Evolutionary conservation across 2,329 filamentous ascomycete genomes (phyloP).

Genomic region (Fusarium guadeloupense): DNA sequence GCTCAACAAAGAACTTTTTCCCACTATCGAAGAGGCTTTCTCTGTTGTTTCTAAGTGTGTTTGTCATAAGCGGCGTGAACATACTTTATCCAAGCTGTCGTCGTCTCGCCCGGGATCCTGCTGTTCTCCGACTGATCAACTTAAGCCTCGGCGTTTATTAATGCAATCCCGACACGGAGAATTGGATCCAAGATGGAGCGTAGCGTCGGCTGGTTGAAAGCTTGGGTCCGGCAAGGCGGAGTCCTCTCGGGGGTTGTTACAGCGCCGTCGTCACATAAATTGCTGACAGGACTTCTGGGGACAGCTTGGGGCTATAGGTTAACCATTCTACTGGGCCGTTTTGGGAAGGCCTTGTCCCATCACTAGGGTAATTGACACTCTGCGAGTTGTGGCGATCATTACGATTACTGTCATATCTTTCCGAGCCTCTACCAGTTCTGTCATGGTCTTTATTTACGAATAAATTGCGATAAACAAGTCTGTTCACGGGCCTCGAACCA

Average conservation of each 20-base stretch:
- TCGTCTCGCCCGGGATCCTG: not conserved
- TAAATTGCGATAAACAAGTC: not conserved
- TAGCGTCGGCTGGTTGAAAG: conserved; percentile 11
- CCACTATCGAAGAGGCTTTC: not conserved
- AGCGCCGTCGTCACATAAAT: not conserved
- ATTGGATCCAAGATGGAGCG: conserved; percentile 8
- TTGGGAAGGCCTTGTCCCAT: not conserved
- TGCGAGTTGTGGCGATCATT: conserved; percentile 9
- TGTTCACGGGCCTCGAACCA: no score
- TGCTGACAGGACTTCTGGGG: conserved; percentile 3
- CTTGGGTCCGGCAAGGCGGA: conserved; percentile 13
- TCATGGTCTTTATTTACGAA: not conserved
- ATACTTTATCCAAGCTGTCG: not conserved
- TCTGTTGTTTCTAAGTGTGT: not conserved
- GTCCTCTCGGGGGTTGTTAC: not conserved
- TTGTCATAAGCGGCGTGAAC: not conserved
- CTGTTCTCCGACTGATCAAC: not conserved
- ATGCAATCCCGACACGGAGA: conserved; percentile 1
- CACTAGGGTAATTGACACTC: not conserved
- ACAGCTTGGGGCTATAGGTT: not conserved
- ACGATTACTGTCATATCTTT: not conserved
- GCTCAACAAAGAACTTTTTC: not conserved
- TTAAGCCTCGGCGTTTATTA: not conserved
- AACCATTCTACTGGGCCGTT: not conserved
- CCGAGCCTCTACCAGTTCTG: not conserved